phyloP scores from a whole-genome alignment of 2,329 filamentous ascomycete genomes.

The Pseudocercospora eumusae region DNA sequence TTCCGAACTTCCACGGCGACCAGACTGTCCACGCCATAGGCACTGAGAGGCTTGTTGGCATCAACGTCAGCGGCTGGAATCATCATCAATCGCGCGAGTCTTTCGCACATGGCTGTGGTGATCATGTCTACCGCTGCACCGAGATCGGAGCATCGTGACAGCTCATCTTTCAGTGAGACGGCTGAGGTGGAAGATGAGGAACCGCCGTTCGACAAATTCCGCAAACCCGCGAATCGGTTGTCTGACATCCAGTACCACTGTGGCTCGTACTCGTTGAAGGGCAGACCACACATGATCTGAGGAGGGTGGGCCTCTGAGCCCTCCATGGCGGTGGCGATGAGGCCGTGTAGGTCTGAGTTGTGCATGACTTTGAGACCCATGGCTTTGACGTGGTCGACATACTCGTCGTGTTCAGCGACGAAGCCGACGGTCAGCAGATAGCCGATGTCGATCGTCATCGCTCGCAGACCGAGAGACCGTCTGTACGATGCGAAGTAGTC shows the following conservation, averaged over 20 bases:
- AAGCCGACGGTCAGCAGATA: slow-evolving; percentile 38
- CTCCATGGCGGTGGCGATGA: slow-evolving; percentile 18
- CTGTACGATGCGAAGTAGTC: slow-evolving; percentile 36
- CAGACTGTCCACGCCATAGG: slow-evolving; percentile 23
- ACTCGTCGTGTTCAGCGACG: slow-evolving; percentile 21
- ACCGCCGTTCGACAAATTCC: background rate
- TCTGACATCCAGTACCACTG: slow-evolving; percentile 21
- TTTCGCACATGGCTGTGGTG: slow-evolving; percentile 15
- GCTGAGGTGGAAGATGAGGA: background rate
- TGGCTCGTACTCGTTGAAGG: slow-evolving; percentile 13
- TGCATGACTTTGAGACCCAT: slow-evolving; percentile 23
- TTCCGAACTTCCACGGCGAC: slow-evolving; percentile 26
- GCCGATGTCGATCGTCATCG: slow-evolving; percentile 37
- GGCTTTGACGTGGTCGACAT: slow-evolving; percentile 16
- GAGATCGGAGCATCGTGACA: slow-evolving; percentile 9
- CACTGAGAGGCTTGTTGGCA: slow-evolving; percentile 15
- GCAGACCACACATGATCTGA: slow-evolving; percentile 15
- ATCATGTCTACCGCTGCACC: slow-evolving; percentile 12
- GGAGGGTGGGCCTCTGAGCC: slow-evolving; percentile 9
- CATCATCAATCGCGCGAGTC: slow-evolving; percentile 14
- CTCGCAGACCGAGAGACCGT: slow-evolving; percentile 28
- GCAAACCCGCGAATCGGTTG: slow-evolving; percentile 13
- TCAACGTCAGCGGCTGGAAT: slow-evolving; percentile 19
- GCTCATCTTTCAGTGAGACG: slow-evolving; percentile 10
- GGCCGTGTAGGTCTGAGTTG: slow-evolving; percentile 17